Percentiles rank a stretch among this genome's conserved stretches.
phyloP scores from a whole-genome alignment of 192 early-diverging fungal genomes.

The Backusella australiensis region DNA sequence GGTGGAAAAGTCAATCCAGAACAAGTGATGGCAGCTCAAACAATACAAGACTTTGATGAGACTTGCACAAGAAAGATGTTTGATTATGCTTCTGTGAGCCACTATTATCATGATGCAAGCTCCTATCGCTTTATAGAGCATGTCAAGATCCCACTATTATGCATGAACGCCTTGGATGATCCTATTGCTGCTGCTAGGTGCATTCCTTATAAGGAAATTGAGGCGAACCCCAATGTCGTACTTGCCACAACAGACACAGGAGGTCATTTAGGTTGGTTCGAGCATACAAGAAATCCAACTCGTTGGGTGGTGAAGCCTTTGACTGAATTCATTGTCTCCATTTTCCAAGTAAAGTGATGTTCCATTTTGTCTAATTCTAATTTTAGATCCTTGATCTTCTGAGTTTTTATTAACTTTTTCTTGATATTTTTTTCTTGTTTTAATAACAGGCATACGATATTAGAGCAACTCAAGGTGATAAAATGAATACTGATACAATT shows the following conservation, averaged over 20 bases:
- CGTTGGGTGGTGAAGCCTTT: constrained; percentile 68
- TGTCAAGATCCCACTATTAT: constrained; percentile 77
- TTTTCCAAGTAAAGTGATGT: constrained; percentile 14
- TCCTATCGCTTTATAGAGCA: constrained; percentile 54
- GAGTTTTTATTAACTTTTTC: too few species aligned
- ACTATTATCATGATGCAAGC: constrained; percentile 74
- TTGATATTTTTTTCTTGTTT: background rate
- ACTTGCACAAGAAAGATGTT: constrained; percentile 67
- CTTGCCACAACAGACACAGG: constrained; percentile 80
- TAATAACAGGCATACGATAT: constrained; percentile 16
- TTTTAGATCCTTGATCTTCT: background rate
- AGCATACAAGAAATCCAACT: constrained; percentile 44
- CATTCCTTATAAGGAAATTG: constrained; percentile 71
- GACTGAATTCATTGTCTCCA: constrained; percentile 63
- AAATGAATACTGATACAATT: background rate
- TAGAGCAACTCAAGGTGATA: background rate
- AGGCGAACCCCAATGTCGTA: constrained; percentile 73
- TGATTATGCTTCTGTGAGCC: constrained; percentile 75
- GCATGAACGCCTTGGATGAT: constrained; percentile 84
- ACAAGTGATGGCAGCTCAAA: constrained; percentile 47
- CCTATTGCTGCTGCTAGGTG: constrained; percentile 70
- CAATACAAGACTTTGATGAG: constrained; percentile 87
- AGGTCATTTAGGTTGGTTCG: constrained; percentile 89
- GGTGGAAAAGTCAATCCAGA: constrained; percentile 47
- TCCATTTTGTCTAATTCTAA: background rate